Evolutionary conservation across 2,329 filamentous ascomycete species (phyloP).

Genomic region (Onygenales sp.): DNA sequence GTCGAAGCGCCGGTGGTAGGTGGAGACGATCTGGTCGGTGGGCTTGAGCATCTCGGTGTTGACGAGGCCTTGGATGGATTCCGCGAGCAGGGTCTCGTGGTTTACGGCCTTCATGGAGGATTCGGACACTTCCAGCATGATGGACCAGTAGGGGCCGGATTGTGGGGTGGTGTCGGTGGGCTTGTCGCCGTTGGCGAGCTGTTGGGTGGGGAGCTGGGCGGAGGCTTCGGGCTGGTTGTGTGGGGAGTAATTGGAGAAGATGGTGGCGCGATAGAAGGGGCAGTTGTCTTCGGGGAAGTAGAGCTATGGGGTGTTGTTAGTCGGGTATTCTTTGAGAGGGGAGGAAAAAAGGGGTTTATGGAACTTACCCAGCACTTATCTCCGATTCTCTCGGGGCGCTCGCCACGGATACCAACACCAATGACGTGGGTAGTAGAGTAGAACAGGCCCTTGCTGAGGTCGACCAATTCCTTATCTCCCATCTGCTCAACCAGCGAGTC

Average conservation of each 20-base stretch:
- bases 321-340: too few relatives aligned
- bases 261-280: constrained; percentile 98
- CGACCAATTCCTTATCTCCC: constrained; percentile 74
- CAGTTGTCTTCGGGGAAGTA: constrained; percentile 99
- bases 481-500: constrained; percentile 81
- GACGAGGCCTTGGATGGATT: constrained; percentile 91
- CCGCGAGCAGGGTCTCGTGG: constrained; percentile 69
- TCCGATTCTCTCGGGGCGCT: constrained; percentile 86
- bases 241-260: constrained; percentile 99
- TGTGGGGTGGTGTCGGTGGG: constrained; percentile 61
- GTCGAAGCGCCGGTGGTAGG: constrained; percentile 95
- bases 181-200: constrained; percentile 78
- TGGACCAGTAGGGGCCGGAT: constrained; percentile 92
- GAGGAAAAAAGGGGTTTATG: neutral
- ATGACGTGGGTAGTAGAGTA: constrained; percentile 97
- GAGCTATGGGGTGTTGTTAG: constrained; percentile 41
- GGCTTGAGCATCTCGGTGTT: constrained; percentile 96
- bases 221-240: constrained; percentile 86
- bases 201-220: constrained; percentile 76
- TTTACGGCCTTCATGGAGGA: constrained; percentile 93
- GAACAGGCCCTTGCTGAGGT: constrained; percentile 80
- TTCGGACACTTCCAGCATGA: constrained; percentile 98
- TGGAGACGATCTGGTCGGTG: constrained; percentile 89
- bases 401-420: constrained; percentile 86
- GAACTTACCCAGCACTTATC: constrained; percentile 91